These are phyloP conservation scores for Trametopsis cervina DNA, from an alignment of 768 basidiomycete species.

Conservation along the genomic window DNA sequence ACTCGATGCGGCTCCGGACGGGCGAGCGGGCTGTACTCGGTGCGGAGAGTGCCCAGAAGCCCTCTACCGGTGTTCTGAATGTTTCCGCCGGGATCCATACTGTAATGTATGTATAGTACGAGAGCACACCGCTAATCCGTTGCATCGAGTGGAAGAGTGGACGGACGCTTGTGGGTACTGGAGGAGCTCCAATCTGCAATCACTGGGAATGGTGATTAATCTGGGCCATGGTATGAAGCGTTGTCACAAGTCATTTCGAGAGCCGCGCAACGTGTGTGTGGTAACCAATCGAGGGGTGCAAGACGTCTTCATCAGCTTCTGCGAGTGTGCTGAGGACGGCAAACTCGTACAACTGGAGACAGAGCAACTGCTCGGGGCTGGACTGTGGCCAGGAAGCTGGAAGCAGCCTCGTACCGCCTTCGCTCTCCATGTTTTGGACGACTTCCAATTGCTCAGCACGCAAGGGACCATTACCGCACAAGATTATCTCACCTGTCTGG, in stretches of 20 bases:
- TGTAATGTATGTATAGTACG: neutral
- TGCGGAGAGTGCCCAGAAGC: too few species aligned
- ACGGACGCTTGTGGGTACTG: neutral
- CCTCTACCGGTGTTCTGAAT: neutral
- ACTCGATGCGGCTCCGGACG: neutral
- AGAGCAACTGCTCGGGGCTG: neutral
- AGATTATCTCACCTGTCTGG: conserved; percentile 5
- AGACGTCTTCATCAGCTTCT: conserved; percentile 1
- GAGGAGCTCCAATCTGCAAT: neutral
- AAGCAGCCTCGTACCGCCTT: conserved; percentile 8
- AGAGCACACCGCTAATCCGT: neutral
- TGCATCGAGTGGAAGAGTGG: neutral
- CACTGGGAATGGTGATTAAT: neutral
- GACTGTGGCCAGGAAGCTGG: conserved; percentile 9
- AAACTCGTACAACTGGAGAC: neutral
- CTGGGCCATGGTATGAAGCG: neutral
- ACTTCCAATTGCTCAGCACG: neutral
- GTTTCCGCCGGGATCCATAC: neutral
- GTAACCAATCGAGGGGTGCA: conserved; percentile 2
- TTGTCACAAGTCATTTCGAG: neutral
- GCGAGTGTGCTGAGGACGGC: neutral
- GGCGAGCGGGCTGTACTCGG: too few species aligned
- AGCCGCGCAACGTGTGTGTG: neutral
- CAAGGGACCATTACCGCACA: conserved; percentile 7
- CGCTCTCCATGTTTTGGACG: conserved; percentile 5